Conservation (phyloP, 31 red algal species). For the Asparagopsis taxiformis region DNA sequence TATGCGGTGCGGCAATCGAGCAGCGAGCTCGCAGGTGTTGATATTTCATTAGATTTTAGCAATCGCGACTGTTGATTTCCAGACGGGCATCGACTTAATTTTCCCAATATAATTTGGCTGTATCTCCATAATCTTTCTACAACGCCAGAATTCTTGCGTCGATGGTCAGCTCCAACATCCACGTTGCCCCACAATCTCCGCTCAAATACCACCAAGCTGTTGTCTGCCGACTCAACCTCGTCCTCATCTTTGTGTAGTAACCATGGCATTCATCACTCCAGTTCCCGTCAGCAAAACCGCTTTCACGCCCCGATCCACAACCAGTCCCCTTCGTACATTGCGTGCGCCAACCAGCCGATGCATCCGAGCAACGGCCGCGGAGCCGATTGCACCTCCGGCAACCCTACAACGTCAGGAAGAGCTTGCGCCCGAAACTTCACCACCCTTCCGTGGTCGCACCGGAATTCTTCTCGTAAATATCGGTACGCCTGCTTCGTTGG, state of each 20-base stretch:
- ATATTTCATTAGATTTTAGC: too few species aligned
- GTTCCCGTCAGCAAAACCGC: slow-evolving; percentile 13
- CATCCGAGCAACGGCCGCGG: slow-evolving; percentile 21
- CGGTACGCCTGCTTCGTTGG: slow-evolving; percentile 83
- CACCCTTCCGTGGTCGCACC: slow-evolving; percentile 78
- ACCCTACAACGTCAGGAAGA: slow-evolving; percentile 35
- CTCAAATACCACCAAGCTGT: too few species aligned
- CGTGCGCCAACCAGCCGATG: not conserved
- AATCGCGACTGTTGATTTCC: too few species aligned
- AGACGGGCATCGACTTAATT: not conserved
- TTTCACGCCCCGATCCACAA: not conserved
- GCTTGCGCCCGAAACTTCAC: slow-evolving; percentile 56
- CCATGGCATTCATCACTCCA: slow-evolving; percentile 24
- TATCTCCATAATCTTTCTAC: not conserved
- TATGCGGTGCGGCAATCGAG: too few species aligned
- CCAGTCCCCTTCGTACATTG: not conserved
- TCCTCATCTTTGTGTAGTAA: too few species aligned
- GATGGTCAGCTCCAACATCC: not conserved
- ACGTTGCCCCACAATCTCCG: not conserved
- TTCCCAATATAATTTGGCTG: not conserved
- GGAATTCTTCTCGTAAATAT: slow-evolving; percentile 97
- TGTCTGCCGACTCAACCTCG: too few species aligned
- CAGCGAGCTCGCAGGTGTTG: too few species aligned
- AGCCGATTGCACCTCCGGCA: not conserved
- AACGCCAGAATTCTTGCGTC: slow-evolving; percentile 8